phyloP scores from a whole-genome alignment of 352 stramenopile genomes.

The Globisporangium nodosum region DNA sequence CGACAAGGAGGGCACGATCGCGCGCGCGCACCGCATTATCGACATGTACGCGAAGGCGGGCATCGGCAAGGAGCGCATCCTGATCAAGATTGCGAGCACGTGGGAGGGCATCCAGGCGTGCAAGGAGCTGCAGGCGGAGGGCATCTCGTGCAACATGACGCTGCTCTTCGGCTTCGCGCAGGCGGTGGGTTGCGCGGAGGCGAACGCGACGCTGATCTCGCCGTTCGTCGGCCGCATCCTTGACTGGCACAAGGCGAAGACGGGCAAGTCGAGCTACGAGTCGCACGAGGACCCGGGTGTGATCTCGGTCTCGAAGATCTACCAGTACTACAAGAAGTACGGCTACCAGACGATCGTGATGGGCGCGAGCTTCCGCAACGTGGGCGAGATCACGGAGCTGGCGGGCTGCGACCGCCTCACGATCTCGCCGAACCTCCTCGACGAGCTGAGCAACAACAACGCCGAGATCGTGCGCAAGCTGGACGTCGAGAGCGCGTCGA shows the following conservation, averaged over 20 bases:
- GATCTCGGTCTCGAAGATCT: conserved; percentile 95
- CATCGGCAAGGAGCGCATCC: conserved; percentile 93
- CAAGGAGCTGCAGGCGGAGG: conserved; percentile 94
- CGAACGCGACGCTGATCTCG: conserved; percentile 94
- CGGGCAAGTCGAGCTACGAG: conserved; percentile 88
- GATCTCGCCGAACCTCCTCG: conserved; percentile 94
- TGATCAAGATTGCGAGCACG: conserved; percentile 98
- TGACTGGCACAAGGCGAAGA: conserved; percentile 97
- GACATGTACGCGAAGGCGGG: conserved; percentile 95
- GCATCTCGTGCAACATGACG: conserved; percentile 99
- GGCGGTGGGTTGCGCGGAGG: conserved; percentile 93
- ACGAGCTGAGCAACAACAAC: conserved; percentile 85
- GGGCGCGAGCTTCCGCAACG: conserved; percentile 94
- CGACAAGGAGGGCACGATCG: conserved; percentile 92
- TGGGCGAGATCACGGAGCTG: conserved; percentile 96
- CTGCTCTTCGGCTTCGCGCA: conserved; percentile 98
- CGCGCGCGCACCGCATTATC: conserved; percentile 94
- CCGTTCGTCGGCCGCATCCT: conserved; percentile 96
- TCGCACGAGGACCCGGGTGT: conserved; percentile 96
- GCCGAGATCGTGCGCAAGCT: conserved; percentile 82
- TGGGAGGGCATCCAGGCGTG: conserved; percentile 98
- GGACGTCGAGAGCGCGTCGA: conserved; percentile 56
- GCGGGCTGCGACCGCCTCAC: conserved; percentile 97
- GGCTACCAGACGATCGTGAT: conserved; percentile 95
- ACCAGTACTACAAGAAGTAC: conserved; percentile 99